Evolutionary conservation across 371 early-diverging fungal species (phyloP).

Genomic region (Mitosporidium daphniae): DNA sequence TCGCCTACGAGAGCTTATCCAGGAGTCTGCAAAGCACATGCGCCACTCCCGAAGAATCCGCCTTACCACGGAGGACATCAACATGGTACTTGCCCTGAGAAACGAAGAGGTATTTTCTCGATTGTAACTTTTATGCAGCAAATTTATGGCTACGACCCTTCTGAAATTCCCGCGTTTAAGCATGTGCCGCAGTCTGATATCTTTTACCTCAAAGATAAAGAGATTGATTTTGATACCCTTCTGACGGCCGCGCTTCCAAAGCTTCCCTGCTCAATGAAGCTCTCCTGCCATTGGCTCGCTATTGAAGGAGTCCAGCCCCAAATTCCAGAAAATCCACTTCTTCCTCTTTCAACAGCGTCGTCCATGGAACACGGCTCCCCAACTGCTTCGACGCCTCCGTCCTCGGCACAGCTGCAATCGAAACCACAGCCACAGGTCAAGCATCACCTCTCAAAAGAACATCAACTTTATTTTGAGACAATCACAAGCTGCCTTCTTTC

Average conservation of each 20-base stretch:
- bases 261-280: slow-evolving; percentile 20
- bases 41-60: slow-evolving; percentile 53
- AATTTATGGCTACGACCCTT: slow-evolving; percentile 57
- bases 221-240: slow-evolving; percentile 63
- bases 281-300: slow-evolving; percentile 74
- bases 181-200: slow-evolving; percentile 17
- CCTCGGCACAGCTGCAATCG: slow-evolving; percentile 3
- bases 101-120: slow-evolving; percentile 40
- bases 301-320: slow-evolving; percentile 96
- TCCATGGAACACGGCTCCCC: slow-evolving; percentile 5
- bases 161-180: slow-evolving; percentile 29
- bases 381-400: background rate
- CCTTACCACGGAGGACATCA: slow-evolving; percentile 60
- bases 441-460: slow-evolving; percentile 65
- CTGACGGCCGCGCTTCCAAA: slow-evolving; percentile 61
- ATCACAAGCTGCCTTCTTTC: slow-evolving; percentile 47
- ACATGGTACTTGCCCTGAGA: slow-evolving; percentile 58
- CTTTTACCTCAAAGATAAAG: slow-evolving; percentile 81
- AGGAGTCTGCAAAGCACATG: slow-evolving; percentile 94
- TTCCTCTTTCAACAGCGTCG: too few relatives aligned
- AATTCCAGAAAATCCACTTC: slow-evolving; percentile 84
- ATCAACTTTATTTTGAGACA: slow-evolving; percentile 80
- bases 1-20: slow-evolving; percentile 68
- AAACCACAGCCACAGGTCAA: slow-evolving; percentile 11
- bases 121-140: slow-evolving; percentile 15